Evolutionary conservation across 352 stramenopile genomes (phyloP).

Genomic region (Pythium scleroteichum): DNA sequence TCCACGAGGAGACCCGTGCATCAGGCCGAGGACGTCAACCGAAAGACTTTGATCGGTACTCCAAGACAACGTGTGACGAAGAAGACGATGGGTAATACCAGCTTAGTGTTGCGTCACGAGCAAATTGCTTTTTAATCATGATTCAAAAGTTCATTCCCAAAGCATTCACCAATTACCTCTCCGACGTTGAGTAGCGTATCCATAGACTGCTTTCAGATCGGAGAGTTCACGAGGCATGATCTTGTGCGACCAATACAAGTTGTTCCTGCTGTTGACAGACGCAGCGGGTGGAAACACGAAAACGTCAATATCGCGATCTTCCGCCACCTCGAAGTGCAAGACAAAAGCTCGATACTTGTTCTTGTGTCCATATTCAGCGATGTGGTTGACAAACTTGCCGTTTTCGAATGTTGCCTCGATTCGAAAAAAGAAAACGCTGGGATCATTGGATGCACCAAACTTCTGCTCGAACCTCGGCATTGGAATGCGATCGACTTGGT

Average conservation of each 20-base stretch:
- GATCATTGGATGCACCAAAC: slow-evolving; percentile 45
- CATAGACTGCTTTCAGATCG: slow-evolving; percentile 64
- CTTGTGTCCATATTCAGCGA: slow-evolving; percentile 75
- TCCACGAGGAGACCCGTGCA: slow-evolving; percentile 49
- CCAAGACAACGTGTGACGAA: slow-evolving; percentile 25
- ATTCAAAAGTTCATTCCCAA: no score
- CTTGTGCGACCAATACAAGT: slow-evolving; percentile 68
- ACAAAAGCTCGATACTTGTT: slow-evolving; percentile 44
- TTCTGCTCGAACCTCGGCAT: slow-evolving; percentile 51
- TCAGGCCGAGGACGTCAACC: slow-evolving; percentile 1
- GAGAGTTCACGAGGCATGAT: slow-evolving; percentile 42
- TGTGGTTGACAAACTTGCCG: slow-evolving; percentile 67
- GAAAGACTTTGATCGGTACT: slow-evolving; percentile 27
- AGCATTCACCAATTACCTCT: neutral
- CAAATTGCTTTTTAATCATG: no score
- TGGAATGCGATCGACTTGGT: slow-evolving; percentile 39
- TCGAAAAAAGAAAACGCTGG: slow-evolving; percentile 51
- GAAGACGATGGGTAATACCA: slow-evolving; percentile 38
- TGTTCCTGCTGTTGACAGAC: slow-evolving; percentile 77
- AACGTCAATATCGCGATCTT: slow-evolving; percentile 44
- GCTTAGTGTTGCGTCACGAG: no score
- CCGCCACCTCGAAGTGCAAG: slow-evolving; percentile 44
- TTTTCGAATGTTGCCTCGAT: slow-evolving; percentile 69
- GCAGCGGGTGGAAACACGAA: slow-evolving; percentile 71
- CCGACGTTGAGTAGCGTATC: slow-evolving; percentile 51